phyloP scores from a whole-genome alignment of 2,329 filamentous ascomycete genomes.

The Nemania sp. region DNA sequence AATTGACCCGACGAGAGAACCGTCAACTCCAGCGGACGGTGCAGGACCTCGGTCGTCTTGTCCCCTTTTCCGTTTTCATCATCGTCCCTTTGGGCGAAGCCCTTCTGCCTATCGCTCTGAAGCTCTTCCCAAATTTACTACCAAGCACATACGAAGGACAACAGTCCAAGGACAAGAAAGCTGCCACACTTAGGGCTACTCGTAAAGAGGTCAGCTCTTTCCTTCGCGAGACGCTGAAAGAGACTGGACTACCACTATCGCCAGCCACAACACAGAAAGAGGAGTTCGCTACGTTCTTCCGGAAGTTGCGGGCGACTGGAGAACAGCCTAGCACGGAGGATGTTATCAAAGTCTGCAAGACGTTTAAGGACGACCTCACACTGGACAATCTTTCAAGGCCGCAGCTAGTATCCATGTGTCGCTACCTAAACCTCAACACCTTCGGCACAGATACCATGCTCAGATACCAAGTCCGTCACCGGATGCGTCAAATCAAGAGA shows the following conservation, averaged over 20 bases:
- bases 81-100: constrained; percentile 96
- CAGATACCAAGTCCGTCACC: constrained; percentile 92
- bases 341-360: constrained; percentile 98
- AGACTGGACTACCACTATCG: constrained; percentile 90
- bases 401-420: constrained; percentile 95
- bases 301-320: constrained; percentile 89
- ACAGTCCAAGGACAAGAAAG: constrained; percentile 88
- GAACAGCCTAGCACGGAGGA: constrained; percentile 86
- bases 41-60: constrained; percentile 86
- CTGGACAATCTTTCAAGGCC: constrained; percentile 95
- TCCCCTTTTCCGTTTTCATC: constrained; percentile 96
- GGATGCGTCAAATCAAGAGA: constrained; percentile 99
- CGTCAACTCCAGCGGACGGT: constrained; percentile 91
- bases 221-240: constrained; percentile 82
- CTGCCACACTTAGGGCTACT: constrained; percentile 76
- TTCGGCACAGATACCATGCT: constrained; percentile 98
- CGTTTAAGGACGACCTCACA: constrained; percentile 97
- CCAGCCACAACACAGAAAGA: constrained; percentile 83
- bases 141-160: constrained; percentile 96
- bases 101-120: constrained; percentile 86
- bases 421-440: constrained; percentile 96
- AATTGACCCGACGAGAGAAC: constrained; percentile 90
- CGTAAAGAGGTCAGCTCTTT: constrained; percentile 93
- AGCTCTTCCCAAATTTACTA: constrained; percentile 94
- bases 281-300: constrained; percentile 96